Percentiles rank a stretch among this genome's conserved stretches.
phyloP scores from a whole-genome alignment of 805 yeast species.

The Saturnispora ahearnii region DNA sequence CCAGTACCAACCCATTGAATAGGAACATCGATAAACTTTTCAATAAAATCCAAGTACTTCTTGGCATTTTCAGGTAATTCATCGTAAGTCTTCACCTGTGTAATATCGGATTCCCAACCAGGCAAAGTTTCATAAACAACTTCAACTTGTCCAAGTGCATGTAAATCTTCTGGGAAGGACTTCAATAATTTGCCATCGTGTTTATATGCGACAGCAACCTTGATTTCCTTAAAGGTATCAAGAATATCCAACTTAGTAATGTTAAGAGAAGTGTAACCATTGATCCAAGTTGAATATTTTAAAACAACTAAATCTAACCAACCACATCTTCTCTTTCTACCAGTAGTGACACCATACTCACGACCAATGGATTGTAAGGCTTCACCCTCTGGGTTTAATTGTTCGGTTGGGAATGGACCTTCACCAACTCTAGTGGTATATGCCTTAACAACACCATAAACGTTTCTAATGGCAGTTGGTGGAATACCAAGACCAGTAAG shows the following conservation, averaged over 20 bases:
- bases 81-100: conserved; percentile 55
- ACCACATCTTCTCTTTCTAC: conserved; percentile 98
- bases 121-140: conserved; percentile 87
- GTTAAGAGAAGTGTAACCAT: conserved; percentile 91
- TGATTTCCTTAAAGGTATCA: conserved; percentile 80
- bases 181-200: conserved; percentile 66
- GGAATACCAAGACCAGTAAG: conserved; percentile 94
- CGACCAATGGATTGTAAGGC: conserved; percentile 86
- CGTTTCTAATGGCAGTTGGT: conserved; percentile 70
- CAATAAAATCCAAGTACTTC: conserved; percentile 76
- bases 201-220: conserved; percentile 79
- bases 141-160: conserved; percentile 75
- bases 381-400: conserved; percentile 79
- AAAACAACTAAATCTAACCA: conserved; percentile 96
- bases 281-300: conserved; percentile 82
- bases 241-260: conserved; percentile 93
- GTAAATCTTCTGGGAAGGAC: conserved; percentile 89
- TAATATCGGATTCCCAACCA: conserved; percentile 88
- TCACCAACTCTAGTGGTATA: conserved; percentile 98
- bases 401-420: conserved; percentile 99
- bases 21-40: conserved; percentile 74
- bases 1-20: conserved; percentile 98
- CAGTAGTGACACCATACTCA: conserved; percentile 96
- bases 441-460: conserved; percentile 96
- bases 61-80: conserved; percentile 86